Evolutionary conservation across 805 yeast species (phyloP).

Genomic region (Metschnikowia baotianmanensis): DNA sequence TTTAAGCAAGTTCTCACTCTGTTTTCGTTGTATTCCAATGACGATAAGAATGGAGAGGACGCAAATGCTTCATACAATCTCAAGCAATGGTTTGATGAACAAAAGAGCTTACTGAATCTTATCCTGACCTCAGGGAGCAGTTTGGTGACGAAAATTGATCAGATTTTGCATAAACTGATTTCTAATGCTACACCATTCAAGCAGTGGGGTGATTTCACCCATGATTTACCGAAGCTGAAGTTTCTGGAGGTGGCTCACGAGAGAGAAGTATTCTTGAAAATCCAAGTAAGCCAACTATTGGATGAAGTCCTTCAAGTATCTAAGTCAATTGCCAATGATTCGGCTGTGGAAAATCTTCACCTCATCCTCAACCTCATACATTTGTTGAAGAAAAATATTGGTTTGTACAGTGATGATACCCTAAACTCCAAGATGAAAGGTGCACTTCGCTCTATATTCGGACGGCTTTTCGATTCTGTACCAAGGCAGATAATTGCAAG

Average conservation of each 20-base stretch:
- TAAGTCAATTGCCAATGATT: background rate
- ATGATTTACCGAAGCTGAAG: background rate
- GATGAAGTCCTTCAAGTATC: background rate
- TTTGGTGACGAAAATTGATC: background rate
- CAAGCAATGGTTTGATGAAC: constrained; percentile 15
- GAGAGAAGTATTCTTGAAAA: background rate
- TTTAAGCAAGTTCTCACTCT: constrained; percentile 17
- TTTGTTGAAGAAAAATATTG: background rate
- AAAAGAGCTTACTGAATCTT: constrained; percentile 1
- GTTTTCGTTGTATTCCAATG: constrained; percentile 6
- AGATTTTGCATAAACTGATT: constrained; percentile 1
- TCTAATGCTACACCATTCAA: constrained; percentile 3
- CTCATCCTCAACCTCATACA: constrained; percentile 5
- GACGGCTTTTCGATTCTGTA: background rate
- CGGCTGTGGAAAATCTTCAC: constrained; percentile 1
- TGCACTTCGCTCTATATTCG: background rate
- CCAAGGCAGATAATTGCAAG: background rate
- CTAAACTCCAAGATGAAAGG: background rate
- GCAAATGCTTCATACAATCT: constrained; percentile 6
- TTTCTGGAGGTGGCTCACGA: constrained; percentile 1
- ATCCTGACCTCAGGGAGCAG: constrained; percentile 1
- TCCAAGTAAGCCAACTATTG: constrained; percentile 2
- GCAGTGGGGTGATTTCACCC: constrained; percentile 15
- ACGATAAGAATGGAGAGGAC: background rate
- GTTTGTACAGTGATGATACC: constrained; percentile 1